Base-by-base conservation (phyloP, 164 flowering plant genomes). In the Echeveria elegans region DNA sequence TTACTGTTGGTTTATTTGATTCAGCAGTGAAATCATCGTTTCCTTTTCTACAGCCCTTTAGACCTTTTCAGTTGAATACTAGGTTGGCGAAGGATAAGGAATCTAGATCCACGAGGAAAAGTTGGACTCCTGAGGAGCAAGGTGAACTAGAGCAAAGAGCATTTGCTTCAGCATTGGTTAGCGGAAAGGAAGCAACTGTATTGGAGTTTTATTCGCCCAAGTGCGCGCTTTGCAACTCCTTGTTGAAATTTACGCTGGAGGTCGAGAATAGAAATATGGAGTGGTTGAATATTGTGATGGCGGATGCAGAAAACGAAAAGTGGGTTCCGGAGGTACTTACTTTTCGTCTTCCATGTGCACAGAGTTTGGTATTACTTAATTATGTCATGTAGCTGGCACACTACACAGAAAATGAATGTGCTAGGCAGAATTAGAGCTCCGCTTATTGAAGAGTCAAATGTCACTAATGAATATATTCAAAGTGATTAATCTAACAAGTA, bases 291-390 rank as follows among this genome's bases (percentile, higher is more conserved):
- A 76, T 95, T 66, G 94, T 90, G 50, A 81, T 95, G 99, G 97
- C 88, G 0, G 99, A 95, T 79, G 97, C 97, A 0, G 97, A 92
- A 85, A 95, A 92, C 65, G 81, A 88, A 53, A 82, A 77, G 58
- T 92, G 99, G 99, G 72, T 95, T 31, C 99, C 99, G 66, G 99
- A 95, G 99, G 99, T 92, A 84, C 18, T 38, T 24, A 15, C 21
- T 10, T 47, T 16, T 36, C 4, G 4, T 0, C 32, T 0, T 34
- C 10, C 6, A 1, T 67, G 0, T 41, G 6, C 38, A 8, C n/a
- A n/a, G n/a, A 6, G 50, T 40, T 65, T 52, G 19, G 26, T 15
- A 24, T 38, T 64, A 29, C 53, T 65, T 28, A 26, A 16, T 26
- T 18, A 24, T 41, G 12, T 52, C 8, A 21, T 9, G 16, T 52